Conservation (phyloP, 2,329 filamentous ascomycete genomes). For the Helotiales sp. region DNA sequence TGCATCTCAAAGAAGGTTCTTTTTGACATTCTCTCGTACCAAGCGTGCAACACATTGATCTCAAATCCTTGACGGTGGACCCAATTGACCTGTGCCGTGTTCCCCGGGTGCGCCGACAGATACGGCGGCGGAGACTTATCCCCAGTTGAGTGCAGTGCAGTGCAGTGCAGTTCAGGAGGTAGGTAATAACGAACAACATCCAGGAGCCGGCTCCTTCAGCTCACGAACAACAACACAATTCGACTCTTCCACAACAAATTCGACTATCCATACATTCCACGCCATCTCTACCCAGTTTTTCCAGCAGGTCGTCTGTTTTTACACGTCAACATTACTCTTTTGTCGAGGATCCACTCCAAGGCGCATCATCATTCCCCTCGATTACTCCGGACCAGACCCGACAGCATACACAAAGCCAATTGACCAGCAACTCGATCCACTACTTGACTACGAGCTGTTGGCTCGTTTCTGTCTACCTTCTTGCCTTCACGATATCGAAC, state of each 20-base stretch:
- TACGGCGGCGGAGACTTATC: not conserved
- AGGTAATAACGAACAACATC: too few species aligned
- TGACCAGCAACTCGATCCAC: not conserved
- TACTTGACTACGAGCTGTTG: not conserved
- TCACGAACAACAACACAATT: not conserved
- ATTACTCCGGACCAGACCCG: not conserved
- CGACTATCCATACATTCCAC: conserved; percentile 5
- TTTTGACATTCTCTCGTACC: not conserved
- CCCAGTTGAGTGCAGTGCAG: too few species aligned
- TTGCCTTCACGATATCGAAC: not conserved
- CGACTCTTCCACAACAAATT: not conserved
- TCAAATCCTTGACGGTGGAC: not conserved
- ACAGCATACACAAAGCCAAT: not conserved
- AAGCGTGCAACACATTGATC: too few species aligned
- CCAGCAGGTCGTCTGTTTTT: not conserved
- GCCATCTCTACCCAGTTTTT: conserved; percentile 10
- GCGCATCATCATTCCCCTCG: not conserved
- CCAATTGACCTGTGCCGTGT: not conserved
- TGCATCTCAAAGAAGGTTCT: not conserved
- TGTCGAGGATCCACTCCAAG: not conserved
- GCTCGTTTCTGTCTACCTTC: not conserved
- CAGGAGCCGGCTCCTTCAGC: conserved; percentile 12
- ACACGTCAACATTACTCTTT: not conserved
- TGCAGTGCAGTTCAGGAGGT: not conserved
- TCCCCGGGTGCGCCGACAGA: not conserved